These are phyloP conservation scores for Spencermartinsiella europaea DNA, from an alignment of 805 yeast species.

Conservation along the genomic window DNA sequence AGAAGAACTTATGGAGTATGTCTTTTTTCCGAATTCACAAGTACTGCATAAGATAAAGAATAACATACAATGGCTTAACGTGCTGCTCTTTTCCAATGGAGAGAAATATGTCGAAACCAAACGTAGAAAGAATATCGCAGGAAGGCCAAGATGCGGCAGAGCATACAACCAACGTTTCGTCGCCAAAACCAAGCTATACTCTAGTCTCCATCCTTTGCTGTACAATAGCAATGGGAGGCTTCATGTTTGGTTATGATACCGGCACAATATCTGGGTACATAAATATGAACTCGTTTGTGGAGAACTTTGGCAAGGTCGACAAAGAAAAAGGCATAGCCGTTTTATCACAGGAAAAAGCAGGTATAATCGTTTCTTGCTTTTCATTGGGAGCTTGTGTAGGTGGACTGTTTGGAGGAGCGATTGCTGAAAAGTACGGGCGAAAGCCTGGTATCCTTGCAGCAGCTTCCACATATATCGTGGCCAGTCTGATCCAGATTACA, in stretches of 20 bases:
- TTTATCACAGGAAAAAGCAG: slow-evolving; percentile 29
- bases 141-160: neutral
- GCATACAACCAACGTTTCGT: neutral
- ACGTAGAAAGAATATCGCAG: neutral
- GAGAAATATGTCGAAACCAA: neutral
- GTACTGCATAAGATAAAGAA: too few relatives aligned
- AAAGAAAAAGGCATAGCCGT: neutral
- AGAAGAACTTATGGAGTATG: too few relatives aligned
- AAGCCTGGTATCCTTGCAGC: slow-evolving; percentile 35
- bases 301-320: slow-evolving; percentile 41
- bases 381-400: slow-evolving; percentile 70
- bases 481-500: slow-evolving; percentile 47
- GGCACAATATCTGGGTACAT: slow-evolving; percentile 71
- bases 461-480: slow-evolving; percentile 46
- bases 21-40: too few relatives aligned
- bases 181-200: slow-evolving; percentile 7
- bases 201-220: slow-evolving; percentile 37
- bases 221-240: slow-evolving; percentile 56
- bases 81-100: too few relatives aligned
- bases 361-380: slow-evolving; percentile 62
- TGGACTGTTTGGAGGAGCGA: slow-evolving; percentile 55
- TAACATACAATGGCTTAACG: too few relatives aligned
- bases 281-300: slow-evolving; percentile 49
- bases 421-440: slow-evolving; percentile 46
- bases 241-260: slow-evolving; percentile 84